Base-by-base conservation (phyloP, 1,139 yeast genomes). In the Geotrichum candidum region DNA sequence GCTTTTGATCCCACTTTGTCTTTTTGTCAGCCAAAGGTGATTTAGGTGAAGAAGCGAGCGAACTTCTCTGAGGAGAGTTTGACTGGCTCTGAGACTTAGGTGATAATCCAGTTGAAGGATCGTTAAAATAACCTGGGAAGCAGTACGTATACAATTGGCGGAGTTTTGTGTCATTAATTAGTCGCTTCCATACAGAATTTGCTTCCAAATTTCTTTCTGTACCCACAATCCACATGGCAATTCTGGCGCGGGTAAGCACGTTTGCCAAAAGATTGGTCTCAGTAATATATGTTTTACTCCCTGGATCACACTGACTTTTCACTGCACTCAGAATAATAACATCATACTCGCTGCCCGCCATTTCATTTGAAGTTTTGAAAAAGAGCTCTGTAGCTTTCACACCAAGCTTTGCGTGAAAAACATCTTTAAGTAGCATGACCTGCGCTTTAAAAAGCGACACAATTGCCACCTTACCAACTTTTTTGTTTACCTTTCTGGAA, bases 281-380 rank as follows among this genome's bases (percentile, higher is more conserved):
- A 65, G 87, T 86, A 73, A 92, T 82, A 74, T 92, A 92, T 29
- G 97, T 97, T 65, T 91, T 92, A 62, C 89, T 83, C 4, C 75
- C 72, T n/a, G 69, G 65, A n/a, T 73, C 73, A 22, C 82, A 83
- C 70, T 84, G 85, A 2, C 97, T 96, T 70, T 98, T 82, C 6
- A 94, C 99, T 82, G 98, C 91, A 0, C 98, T 91, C 80, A 94
- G 86, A 54, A 94, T 84, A 66, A 94, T 90, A 60, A 94, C 85
- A 67, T 94, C 98, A 73, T 91, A 94, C 72, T 94, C 99, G 74
- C 92, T 98, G 68, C 99, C 99, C 77, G 94, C 98, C 72, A 91
- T 94, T 0, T 98, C 99, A 78, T 94, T 99, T 61, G 94, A 92
- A 0, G 99, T 90, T 69, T 91, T 90, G 76, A 94, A 90, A 71